Evolutionary conservation across 148 eudicot species (phyloP), one percentile per base, ranked within the genome.

Genomic region (Fagopyrum homotropicum): DNA sequence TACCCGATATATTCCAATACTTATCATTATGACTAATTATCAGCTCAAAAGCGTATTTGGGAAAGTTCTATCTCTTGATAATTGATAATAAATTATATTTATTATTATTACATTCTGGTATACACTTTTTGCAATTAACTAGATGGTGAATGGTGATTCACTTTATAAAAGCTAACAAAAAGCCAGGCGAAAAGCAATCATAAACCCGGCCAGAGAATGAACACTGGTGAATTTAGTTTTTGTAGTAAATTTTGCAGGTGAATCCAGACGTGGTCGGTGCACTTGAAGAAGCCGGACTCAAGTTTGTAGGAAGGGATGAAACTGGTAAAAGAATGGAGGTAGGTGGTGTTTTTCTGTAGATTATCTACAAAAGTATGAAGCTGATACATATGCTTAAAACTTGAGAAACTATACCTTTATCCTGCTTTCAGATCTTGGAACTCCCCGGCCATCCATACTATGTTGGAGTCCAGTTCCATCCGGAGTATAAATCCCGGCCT

Each of bases 381-480:
- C 40, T 35, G 40, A 35, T 35, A 2, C 3, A 35, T 2, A 35
- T 35, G 45, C 17, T 50, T 52, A 44, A 35, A 51, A 44, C 49
- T 14, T 16, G 16, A 55, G 50, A 35, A 22, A 43, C 4, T 8
- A 2, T 69, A n/a, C 52, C 3, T 9, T 29, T 66, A 2, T 4
- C 48, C 6, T 35, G 40, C 29, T 50, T 85, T 77, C 87, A 94
- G 99, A 87, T 95, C 45, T 69, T 95, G 80, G 99, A 95, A 86
- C 81, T 92, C 73, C 89, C 85, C 17, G 79, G 79, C 72, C 99
- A 95, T 80, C 97, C 96, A 4, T 95, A 79, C 76, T 95, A 89
- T 78, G 92, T 95, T 10, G 99, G 99, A n/a, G 96, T 89, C 51
- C 99, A 95, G 79, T 95, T 95, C 64, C 99, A 95, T 82, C 99